Base-by-base conservation (phyloP, 345 rosid genomes). In the Leavenworthia alabamica region DNA sequence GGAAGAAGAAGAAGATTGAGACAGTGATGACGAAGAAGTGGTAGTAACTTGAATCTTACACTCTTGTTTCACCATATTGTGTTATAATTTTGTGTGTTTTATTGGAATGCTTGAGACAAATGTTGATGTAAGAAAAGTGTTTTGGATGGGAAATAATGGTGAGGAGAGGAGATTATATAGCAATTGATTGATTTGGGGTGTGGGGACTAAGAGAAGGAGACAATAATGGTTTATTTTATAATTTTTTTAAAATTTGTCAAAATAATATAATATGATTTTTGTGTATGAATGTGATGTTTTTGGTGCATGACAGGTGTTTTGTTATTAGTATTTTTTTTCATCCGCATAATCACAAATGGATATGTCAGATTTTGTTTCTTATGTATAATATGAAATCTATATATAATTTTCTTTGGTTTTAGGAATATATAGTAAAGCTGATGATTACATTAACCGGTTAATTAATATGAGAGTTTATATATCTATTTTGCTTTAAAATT, bases 41-140 rank as follows among this genome's bases (percentile, higher is more conserved):
- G 72, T 62, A 37, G 72, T 62, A 37, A 36, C 48, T 60, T 73
- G 68, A 65, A 76, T 77, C 80, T 72, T 75, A 16, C 33, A 75
- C 72, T 81, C 89, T 44, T 70, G 62, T 80, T 84, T 89, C 80
- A 83, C 91, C 97, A 89, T 84, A 6, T 44, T 39, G 51, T 36
- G 10, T 19, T 5, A 19, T 32, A 33, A 13, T 20, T 12, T 43
- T 56, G 24, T 36, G 24, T 36, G 47, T 13, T 32, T 60, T 40
- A 1, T 13, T 48, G 44, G 19, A 19, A 20, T 45, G 53, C 16
- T 56, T 36, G 19, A 26, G 42, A 20, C 7, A 13, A 61, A 20
- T 52, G 55, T 53, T 40, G 23, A 33, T 29, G 46, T 50, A 8
- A 41, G 55, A 58, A 56, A 63, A 50, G 66, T 50, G 13, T 56